Evolutionary conservation across 192 early-diverging fungal species (phyloP).

Genomic region (Coemansia sp.): DNA sequence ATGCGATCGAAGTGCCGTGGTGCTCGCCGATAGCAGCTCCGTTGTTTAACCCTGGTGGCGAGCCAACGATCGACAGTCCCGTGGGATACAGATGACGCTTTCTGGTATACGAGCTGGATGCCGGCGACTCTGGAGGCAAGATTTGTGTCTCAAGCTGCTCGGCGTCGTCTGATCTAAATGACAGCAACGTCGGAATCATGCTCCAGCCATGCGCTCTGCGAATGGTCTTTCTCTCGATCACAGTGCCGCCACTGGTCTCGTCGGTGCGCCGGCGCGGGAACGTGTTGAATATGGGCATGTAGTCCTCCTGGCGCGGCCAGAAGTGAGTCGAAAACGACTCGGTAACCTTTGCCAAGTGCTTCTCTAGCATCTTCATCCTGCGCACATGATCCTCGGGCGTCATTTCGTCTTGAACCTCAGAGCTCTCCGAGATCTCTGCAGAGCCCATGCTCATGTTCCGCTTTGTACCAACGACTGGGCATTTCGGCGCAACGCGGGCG

Average conservation of each 20-base stretch:
- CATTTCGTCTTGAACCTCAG: conserved; percentile 16
- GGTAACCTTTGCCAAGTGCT: conserved; percentile 49
- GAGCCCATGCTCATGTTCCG: conserved; percentile 49
- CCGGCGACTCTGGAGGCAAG: conserved; percentile 45
- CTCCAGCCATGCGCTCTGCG: conserved; percentile 51
- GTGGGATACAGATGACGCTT: conserved; percentile 52
- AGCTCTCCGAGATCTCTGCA: conserved; percentile 8
- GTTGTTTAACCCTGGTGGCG: not conserved
- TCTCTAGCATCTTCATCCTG: conserved; percentile 52
- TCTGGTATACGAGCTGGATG: conserved; percentile 29
- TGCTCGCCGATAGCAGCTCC: conserved; percentile 9
- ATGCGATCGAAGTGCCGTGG: conserved; percentile 22
- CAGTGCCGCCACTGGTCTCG: conserved; percentile 17
- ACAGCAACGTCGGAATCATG: conserved; percentile 53
- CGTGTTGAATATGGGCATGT: conserved; percentile 36
- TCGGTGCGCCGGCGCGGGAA: conserved; percentile 43
- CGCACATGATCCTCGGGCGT: conserved; percentile 45
- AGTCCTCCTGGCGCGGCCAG: conserved; percentile 50
- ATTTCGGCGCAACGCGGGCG: conserved; percentile 40
- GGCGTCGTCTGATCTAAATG: conserved; percentile 24
- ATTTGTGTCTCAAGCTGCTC: conserved; percentile 2
- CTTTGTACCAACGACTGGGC: conserved; percentile 13
- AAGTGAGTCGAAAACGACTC: conserved; percentile 51
- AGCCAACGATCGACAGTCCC: conserved; percentile 43
- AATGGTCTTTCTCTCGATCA: conserved; percentile 10